Evolutionary conservation across 1,284 basidiomycete genomes (phyloP), one percentile per base, ranked within the genome.

Genomic region (Tilletia caries): DNA sequence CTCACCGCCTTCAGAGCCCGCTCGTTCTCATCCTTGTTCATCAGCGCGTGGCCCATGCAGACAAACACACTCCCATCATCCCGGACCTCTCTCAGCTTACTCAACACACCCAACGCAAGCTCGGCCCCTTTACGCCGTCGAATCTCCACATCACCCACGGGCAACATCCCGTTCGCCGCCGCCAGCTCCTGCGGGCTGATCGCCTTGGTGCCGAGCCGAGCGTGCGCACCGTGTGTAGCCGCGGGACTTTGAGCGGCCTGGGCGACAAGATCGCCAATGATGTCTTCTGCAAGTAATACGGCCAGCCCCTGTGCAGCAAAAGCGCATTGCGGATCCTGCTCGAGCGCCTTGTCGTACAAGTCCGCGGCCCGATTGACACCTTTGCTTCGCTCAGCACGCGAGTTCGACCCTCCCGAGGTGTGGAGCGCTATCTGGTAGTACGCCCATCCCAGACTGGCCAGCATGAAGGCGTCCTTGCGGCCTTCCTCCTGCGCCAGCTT

Each of bases 281-380:
- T 77, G 43, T 81, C 81, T 64, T 83, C 81, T 18, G 78, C 79
- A 10, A 77, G 69, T 34, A 83, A 67, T 62, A 83, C 79, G 23
- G 79, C 80, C 69, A 83, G 74, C 12, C 78, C 80, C 62, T 83
- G 81, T 4, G 80, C 79, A 20, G 81, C 81, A 65, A 83, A 81
- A 18, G 77, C 79, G 52, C 78, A 78, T 27, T 74, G 72, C 15
- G 73, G 52, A 60, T 83, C 75, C 18, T 71, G 71, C 20, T 46
- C 68, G 1, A 83, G 69, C 20, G 81, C 80, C 73, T 81, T 79
- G 69, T 81, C 80, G 71, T 82, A 76, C 54, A 83, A 74, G 66
- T 83, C 81, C 29, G 75, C 75, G 20, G 80, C 77, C 12, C 81
- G 76, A 69, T 78, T 65, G 77, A 82, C 76, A 69, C 75, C 74